Evolutionary conservation across 345 rosid genomes (phyloP).

Genomic region (Toxicodendron radicans): DNA sequence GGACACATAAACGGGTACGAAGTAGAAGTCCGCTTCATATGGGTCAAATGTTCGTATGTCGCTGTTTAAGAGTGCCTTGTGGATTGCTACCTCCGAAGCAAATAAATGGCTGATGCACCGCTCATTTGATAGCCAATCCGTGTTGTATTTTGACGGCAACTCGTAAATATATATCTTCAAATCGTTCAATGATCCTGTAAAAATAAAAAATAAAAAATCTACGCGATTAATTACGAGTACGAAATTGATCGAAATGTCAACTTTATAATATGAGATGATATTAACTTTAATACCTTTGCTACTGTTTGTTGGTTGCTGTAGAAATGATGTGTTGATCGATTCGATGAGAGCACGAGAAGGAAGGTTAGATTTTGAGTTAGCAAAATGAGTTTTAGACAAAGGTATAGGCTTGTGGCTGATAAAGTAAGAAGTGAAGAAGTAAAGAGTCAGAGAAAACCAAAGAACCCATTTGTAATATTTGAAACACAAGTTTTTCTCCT

Average conservation of each 20-base stretch:
- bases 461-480: slow-evolving; percentile 83
- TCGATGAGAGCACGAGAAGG: slow-evolving; percentile 74
- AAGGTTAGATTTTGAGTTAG: slow-evolving; percentile 40
- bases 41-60: slow-evolving; percentile 72
- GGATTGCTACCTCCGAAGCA: slow-evolving; percentile 94
- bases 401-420: slow-evolving; percentile 55
- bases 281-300: slow-evolving; percentile 35
- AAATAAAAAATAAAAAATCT: background rate
- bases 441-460: slow-evolving; percentile 67
- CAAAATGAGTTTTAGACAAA: slow-evolving; percentile 35
- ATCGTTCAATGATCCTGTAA: slow-evolving; percentile 48
- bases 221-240: background rate
- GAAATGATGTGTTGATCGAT: slow-evolving; percentile 39
- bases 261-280: too few relatives aligned
- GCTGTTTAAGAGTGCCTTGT: slow-evolving; percentile 57
- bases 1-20: slow-evolving; percentile 92
- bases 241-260: background rate
- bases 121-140: slow-evolving; percentile 74
- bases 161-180: slow-evolving; percentile 80
- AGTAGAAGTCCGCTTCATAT: slow-evolving; percentile 84
- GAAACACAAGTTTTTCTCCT: slow-evolving; percentile 46
- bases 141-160: slow-evolving; percentile 72
- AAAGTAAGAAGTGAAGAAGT: slow-evolving; percentile 71
- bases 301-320: slow-evolving; percentile 25
- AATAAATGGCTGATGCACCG: slow-evolving; percentile 85